phyloP scores from a whole-genome alignment of 1,284 basidiomycete genomes.

The Fomitopsis betulina region DNA sequence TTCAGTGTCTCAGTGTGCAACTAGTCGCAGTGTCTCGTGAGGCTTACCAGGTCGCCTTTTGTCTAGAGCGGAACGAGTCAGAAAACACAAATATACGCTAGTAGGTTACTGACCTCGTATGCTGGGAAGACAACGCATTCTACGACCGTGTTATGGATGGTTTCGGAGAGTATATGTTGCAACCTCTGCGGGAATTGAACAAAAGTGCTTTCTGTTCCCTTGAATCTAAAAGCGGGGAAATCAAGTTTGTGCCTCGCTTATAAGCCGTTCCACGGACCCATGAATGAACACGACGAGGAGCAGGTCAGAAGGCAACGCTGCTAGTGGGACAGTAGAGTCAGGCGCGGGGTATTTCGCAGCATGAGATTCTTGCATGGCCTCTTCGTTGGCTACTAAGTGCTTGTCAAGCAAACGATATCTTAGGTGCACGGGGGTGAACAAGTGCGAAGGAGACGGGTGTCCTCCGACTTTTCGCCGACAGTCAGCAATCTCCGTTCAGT shows the following conservation, averaged over 20 bases:
- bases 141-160: slow-evolving; percentile 48
- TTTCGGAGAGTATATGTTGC: slow-evolving; percentile 68
- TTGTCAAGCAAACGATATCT: no score
- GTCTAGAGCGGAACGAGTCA: slow-evolving; percentile 45
- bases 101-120: slow-evolving; percentile 64
- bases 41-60: slow-evolving; percentile 78
- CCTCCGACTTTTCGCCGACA: slow-evolving; percentile 1
- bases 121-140: slow-evolving; percentile 83
- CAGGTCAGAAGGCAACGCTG: not conserved
- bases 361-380: no score
- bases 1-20: slow-evolving; percentile 5
- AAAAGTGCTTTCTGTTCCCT: slow-evolving; percentile 79
- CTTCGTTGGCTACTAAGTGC: no score
- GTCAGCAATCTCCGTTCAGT: not conserved
- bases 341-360: not conserved
- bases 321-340: not conserved
- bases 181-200: slow-evolving; percentile 72
- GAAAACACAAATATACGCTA: no score
- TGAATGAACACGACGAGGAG: slow-evolving; percentile 36
- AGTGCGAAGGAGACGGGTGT: not conserved
- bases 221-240: slow-evolving; percentile 40
- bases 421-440: no score
- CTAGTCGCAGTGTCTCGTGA: not conserved
- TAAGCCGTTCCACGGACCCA: slow-evolving; percentile 40
- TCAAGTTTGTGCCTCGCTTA: not conserved